A percentile compares a stretch with the other conserved stretches of the same genome.
Conservation (phyloP, 2,329 filamentous ascomycete genomes). For the Pseudogymnoascus sp. region DNA sequence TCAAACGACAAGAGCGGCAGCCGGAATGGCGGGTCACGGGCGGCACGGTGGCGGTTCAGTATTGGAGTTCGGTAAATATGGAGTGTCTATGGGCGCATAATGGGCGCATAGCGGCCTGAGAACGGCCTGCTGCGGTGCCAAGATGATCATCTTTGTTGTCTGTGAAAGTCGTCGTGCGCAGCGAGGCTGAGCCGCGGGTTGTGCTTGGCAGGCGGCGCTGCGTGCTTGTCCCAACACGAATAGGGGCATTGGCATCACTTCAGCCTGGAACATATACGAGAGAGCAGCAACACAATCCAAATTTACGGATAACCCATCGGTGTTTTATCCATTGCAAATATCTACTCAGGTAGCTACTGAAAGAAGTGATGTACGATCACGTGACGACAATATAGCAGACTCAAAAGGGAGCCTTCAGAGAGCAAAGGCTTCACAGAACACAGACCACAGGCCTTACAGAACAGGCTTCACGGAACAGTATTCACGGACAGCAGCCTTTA, state of each 20-base stretch:
- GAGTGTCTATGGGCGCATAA: neutral
- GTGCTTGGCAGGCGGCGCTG: neutral
- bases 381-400: neutral
- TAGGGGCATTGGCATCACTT: neutral
- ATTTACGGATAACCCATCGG: neutral
- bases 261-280: neutral
- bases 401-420: neutral
- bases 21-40: neutral
- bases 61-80: neutral
- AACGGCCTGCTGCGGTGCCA: neutral
- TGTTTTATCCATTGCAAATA: neutral
- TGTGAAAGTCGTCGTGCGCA: neutral
- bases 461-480: neutral
- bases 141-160: neutral
- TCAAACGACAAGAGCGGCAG: neutral
- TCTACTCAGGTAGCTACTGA: neutral
- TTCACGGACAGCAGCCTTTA: too few species aligned
- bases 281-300: too few species aligned
- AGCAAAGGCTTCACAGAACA: neutral
- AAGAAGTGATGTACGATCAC: neutral
- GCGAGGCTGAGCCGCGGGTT: neutral
- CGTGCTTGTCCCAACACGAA: neutral
- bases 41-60: neutral
- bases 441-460: neutral
- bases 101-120: neutral